A percentile compares a stretch with the other conserved stretches of the same genome.
These are phyloP conservation scores for Calycina marina DNA, from an alignment of 2,329 filamentous ascomycete genomes.

Conservation along the genomic window DNA sequence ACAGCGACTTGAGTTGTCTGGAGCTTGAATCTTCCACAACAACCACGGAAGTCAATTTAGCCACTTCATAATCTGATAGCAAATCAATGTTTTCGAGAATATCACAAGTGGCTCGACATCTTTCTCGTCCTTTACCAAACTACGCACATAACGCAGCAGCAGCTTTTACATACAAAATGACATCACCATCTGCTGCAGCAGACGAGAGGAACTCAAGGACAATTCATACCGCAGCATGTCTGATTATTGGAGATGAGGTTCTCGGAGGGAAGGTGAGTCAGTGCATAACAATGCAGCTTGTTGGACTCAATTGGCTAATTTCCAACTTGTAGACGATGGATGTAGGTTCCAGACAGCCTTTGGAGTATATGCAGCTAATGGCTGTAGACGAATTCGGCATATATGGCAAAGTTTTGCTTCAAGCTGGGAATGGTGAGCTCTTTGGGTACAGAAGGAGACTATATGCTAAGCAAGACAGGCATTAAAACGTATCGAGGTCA, in stretches of 20 bases:
- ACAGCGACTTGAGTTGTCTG: no score
- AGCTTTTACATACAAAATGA: conserved; percentile 26
- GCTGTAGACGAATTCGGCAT: conserved; percentile 46
- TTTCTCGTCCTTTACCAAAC: conserved; percentile 47
- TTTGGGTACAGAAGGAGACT: conserved; percentile 41
- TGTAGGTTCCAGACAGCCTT: conserved; percentile 12
- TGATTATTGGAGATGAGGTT: conserved; percentile 97
- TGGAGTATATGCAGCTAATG: conserved; percentile 8
- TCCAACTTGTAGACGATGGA: conserved; percentile 23
- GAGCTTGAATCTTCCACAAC: no score
- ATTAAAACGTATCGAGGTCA: conserved; percentile 80
- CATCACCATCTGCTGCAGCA: conserved; percentile 29
- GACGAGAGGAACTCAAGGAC: conserved; percentile 44
- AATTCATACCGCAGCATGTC: conserved; percentile 79
- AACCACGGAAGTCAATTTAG: no score
- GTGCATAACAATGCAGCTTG: conserved; percentile 11
- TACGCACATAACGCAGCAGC: conserved; percentile 30
- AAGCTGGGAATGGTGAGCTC: conserved; percentile 38
- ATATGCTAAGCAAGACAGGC: conserved; percentile 34
- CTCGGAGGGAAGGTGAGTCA: conserved; percentile 85
- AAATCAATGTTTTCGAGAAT: conserved; percentile 64
- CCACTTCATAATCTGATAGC: no score
- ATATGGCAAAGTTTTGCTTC: conserved; percentile 51
- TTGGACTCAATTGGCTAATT: conserved; percentile 19
- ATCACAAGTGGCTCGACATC: conserved; percentile 57